These are phyloP conservation scores for Neocucurbitaria cava DNA, from an alignment of 2,329 filamentous ascomycete genomes.

Conservation along the genomic window DNA sequence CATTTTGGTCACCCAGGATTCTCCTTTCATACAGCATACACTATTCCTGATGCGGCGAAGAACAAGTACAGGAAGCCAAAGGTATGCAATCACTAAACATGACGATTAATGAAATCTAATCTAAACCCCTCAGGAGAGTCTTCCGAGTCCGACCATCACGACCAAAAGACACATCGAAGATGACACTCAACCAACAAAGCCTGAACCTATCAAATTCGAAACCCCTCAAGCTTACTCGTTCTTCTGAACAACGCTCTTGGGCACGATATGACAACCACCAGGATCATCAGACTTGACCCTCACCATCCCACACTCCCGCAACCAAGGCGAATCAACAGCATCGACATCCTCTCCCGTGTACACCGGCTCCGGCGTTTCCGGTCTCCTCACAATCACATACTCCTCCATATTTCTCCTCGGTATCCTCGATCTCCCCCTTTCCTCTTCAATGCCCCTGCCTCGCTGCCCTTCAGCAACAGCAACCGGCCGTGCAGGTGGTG, in stretches of 20 bases:
- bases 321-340: constrained; percentile 13
- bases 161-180: not conserved
- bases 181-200: not conserved
- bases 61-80: too few species aligned
- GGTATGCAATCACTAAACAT: too few species aligned
- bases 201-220: not conserved
- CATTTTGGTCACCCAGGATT: not conserved
- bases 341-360: constrained; percentile 8
- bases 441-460: not conserved
- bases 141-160: too few species aligned
- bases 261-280: constrained; percentile 19
- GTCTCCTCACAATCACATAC: constrained; percentile 4
- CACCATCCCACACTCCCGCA: constrained; percentile 24
- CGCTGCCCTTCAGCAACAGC: not conserved
- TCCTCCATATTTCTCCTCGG: not conserved
- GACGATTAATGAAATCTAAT: too few species aligned
- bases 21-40: not conserved
- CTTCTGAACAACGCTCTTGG: constrained; percentile 12
- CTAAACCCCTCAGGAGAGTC: too few species aligned
- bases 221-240: not conserved
- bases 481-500: not conserved
- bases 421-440: not conserved
- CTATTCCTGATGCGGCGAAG: not conserved
- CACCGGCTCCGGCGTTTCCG: constrained; percentile 2
- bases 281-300: constrained; percentile 11